Evolutionary conservation across 2,329 filamentous ascomycete genomes (phyloP).

Genomic region (Graphiopsis chlorocephala): DNA sequence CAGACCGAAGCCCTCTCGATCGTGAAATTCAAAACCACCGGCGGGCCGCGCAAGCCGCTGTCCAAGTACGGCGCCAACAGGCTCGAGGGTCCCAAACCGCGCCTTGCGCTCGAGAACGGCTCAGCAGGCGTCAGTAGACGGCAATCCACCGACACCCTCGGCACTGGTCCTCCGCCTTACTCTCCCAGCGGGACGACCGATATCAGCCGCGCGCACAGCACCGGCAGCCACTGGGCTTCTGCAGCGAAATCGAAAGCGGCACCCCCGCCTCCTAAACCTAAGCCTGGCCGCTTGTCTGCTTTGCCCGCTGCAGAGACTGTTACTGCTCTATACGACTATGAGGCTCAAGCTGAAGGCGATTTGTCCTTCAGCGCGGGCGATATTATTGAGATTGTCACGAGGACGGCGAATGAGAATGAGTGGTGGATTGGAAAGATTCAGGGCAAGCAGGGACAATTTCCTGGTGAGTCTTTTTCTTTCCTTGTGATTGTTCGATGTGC

Average conservation of each 20-base stretch:
- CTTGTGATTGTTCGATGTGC: neutral
- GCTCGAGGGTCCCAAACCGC: conserved; percentile 16
- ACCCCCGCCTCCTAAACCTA: conserved; percentile 51
- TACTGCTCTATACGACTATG: conserved; percentile 92
- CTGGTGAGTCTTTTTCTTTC: conserved; percentile 60
- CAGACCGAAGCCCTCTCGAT: conserved; percentile 80
- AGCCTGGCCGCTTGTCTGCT: conserved; percentile 66
- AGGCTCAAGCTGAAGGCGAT: conserved; percentile 91
- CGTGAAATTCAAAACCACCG: conserved; percentile 86
- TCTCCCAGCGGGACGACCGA: conserved; percentile 22
- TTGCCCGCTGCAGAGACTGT: conserved; percentile 68
- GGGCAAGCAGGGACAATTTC: conserved; percentile 86
- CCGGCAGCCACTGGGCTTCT: conserved; percentile 40
- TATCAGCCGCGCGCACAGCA: conserved; percentile 33
- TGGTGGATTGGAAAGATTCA: conserved; percentile 89
- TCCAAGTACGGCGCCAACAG: conserved; percentile 48
- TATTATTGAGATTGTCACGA: conserved; percentile 78
- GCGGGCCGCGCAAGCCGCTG: conserved; percentile 53
- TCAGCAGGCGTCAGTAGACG: conserved; percentile 26
- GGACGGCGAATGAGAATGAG: conserved; percentile 80
- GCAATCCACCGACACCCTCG: conserved; percentile 25
- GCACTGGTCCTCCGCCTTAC: conserved; percentile 30
- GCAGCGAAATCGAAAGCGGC: conserved; percentile 49
- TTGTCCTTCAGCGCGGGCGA: conserved; percentile 87
- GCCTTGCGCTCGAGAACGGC: conserved; percentile 36